Base-by-base conservation (phyloP, 1,284 basidiomycete species). In the Taiwanofungus camphoratus region DNA sequence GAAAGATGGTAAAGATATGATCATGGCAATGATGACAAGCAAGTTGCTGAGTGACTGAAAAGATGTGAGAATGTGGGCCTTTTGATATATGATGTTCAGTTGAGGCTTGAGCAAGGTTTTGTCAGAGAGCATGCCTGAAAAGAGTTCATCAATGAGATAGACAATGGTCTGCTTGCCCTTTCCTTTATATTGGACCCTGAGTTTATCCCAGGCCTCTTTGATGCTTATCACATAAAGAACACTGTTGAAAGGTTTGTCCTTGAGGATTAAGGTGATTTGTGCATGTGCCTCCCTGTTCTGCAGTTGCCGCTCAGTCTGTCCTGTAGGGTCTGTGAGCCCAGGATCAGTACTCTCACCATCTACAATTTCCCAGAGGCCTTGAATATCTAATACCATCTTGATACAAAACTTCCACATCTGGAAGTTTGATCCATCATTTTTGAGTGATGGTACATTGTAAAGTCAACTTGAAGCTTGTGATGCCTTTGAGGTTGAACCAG, bases 241-340 rank as follows among this genome's bases (percentile, higher is more conserved):
- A n/a, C 52, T 37, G 34, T 44, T 47, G 15, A 54, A 50, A 2
- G 49, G 54, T 27, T 50, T 47, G 31, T 54, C 53, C 20, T 49
- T 45, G 18, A 56, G 43, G 15, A 48, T 57, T 13, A 55, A 46
- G 9, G 44, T 51, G 44, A 57, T 53, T 24, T 57, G 55, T 33
- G 41, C 44, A 19, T 36, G 15, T 8, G 54, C 49, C 21, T 50
- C 49, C n/a, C 40, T 41, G 30, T 51, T 44, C 5, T 32, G 24
- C 5, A 15, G 22, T 4, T 20, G 15, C 37, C 37, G 45, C 7
- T 48, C 39, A 9, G 8, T 18, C 8, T 9, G 7, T 16, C 6
- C 6, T 9, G 15, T 2, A 16, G 31, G 6, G 18, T 16, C 15
- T 33, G 31, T 16, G 7, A 11, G 15, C 21, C 12, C 33, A 26